Evolutionary conservation across 208 protist genomes (phyloP).

Genomic region (Acanthamoeba rhysodes): DNA sequence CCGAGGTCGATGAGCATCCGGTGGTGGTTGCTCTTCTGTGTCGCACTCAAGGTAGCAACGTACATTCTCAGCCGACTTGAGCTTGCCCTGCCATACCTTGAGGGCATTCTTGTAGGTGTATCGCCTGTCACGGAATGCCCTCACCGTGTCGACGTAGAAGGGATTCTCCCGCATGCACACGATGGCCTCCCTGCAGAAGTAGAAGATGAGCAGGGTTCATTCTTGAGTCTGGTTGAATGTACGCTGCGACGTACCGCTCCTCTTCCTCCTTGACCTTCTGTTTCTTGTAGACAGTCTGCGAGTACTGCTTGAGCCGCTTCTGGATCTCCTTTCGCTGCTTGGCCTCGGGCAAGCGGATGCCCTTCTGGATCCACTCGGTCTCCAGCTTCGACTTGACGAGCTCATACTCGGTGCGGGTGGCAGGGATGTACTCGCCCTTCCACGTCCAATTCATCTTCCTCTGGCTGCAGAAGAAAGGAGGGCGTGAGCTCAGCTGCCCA

Average conservation of each 20-base stretch:
- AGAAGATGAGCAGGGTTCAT: neutral
- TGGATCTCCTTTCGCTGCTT: constrained; percentile 95
- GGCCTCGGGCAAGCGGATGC: constrained; percentile 17
- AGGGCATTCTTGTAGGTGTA: constrained; percentile 99
- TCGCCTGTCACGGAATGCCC: constrained; percentile 99
- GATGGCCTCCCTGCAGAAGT: constrained; percentile 90
- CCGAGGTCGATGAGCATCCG: neutral
- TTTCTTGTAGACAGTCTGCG: constrained; percentile 96
- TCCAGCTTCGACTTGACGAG: constrained; percentile 97
- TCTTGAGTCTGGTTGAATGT: neutral
- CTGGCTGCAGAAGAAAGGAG: constrained; percentile 92
- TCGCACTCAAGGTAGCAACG: neutral
- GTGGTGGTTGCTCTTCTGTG: neutral
- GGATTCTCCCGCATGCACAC: constrained; percentile 99
- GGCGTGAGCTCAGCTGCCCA: neutral
- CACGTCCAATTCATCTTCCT: constrained; percentile 99
- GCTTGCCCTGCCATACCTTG: constrained; percentile 97
- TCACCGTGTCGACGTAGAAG: constrained; percentile 99
- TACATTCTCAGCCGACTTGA: constrained; percentile 90
- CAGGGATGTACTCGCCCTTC: constrained; percentile 98
- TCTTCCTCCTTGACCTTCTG: constrained; percentile 93
- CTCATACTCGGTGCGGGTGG: constrained; percentile 95
- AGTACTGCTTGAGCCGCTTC: constrained; percentile 98
- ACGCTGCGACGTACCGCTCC: constrained; percentile 1
- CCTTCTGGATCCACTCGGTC: constrained; percentile 94